Base-by-base conservation (phyloP, 495 filamentous ascomycete genomes). In the Daldinia loculata region DNA sequence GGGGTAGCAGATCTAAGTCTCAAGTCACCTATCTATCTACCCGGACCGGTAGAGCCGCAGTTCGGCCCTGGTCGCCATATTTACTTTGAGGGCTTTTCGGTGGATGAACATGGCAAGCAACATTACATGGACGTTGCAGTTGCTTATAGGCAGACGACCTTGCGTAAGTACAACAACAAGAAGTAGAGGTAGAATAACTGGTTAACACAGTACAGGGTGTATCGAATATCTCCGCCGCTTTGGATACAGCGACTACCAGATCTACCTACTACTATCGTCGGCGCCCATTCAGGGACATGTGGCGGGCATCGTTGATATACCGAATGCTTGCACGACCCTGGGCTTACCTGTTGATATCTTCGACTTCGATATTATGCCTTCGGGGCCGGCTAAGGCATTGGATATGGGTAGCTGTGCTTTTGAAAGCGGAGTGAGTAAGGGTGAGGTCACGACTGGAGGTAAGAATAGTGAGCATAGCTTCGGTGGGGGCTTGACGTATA, bases 261-360 rank as follows among this genome's bases (percentile, higher is more conserved):
- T 93, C 56, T 98, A 98, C 72, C 83, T 98, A 60, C 81, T 97
- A 45, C 83, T 98, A 36, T 94, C 91, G 29, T 96, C 93, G 80
- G 94, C 94, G 6, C 94, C 94, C 0, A 85, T 98, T 14, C 93
- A 98, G 81, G 94, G 94, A 2, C 94, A 97, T 80, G 86, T 98
- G 63, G 95, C 93, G n/a, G 94, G 95, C 0, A 88, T 98, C 64
- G 94, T 97, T 34, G 94, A 98, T 79, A 92, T 97, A 51, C 84
- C 87, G 11, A 88, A 88, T 77, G 93, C 94, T 0, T 98, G 94
- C 77, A 97, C 93, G 29, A 97, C 94, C 3, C 81, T 98, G 61
- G 92, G 93, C 0, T 78, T 98, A 41, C 94, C 94, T 12, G 93
- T 96, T 84, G 94, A 98, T 82, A 97, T 98, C 58, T 97, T 97